These are phyloP conservation scores for Naganishia sp. DNA, from an alignment of 1,284 basidiomycete species.

Conservation along the genomic window DNA sequence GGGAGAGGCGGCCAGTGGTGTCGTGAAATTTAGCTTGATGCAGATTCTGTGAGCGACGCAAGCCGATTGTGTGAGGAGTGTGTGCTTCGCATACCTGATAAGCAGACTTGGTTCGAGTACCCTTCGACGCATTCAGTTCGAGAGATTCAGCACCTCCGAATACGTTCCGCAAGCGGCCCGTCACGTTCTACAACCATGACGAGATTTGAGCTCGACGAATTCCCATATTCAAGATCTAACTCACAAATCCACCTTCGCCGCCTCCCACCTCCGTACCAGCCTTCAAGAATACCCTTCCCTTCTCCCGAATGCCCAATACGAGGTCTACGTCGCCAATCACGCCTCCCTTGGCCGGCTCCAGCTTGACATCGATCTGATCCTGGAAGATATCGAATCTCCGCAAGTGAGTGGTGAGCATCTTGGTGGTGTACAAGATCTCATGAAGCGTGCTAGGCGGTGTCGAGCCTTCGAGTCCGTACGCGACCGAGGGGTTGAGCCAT, in stretches of 20 bases:
- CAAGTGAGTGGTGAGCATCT: conserved; percentile 66
- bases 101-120: conserved; percentile 82
- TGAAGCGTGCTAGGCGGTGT: conserved; percentile 58
- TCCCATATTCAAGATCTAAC: conserved; percentile 45
- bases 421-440: conserved; percentile 67
- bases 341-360: conserved; percentile 69
- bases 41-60: conserved; percentile 1
- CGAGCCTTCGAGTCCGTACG: conserved; percentile 42
- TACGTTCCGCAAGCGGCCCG: conserved; percentile 77
- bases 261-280: conserved; percentile 92
- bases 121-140: conserved; percentile 78
- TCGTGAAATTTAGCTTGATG: conserved; percentile 44
- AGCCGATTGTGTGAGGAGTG: neutral
- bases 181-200: conserved; percentile 63
- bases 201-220: neutral
- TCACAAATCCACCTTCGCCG: conserved; percentile 83
- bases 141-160: conserved; percentile 90
- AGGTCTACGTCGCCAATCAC: conserved; percentile 77
- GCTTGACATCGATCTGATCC: conserved; percentile 65
- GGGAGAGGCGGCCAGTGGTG: conserved; percentile 52
- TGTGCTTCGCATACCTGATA: conserved; percentile 62
- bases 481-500: conserved; percentile 47
- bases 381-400: conserved; percentile 72
- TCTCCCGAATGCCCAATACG: conserved; percentile 74
- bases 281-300: conserved; percentile 75